Evolutionary conservation across 257 asterid species (phyloP).

Genomic region (Jacaranda mimosifolia): DNA sequence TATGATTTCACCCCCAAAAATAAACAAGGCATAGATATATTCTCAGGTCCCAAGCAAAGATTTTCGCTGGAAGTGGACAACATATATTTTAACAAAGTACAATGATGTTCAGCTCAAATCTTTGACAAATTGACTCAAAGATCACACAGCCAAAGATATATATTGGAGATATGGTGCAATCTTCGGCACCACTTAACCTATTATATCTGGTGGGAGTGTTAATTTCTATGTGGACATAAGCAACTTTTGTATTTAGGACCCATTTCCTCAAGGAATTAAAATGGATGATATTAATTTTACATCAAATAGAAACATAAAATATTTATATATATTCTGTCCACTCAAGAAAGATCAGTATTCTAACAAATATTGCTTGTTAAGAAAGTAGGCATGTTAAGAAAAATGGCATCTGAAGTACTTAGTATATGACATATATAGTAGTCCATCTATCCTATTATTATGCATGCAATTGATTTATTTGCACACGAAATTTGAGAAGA

Average conservation of each 20-base stretch:
- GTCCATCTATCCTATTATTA: too few relatives aligned
- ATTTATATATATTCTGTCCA: too few relatives aligned
- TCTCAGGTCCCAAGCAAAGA: conserved; percentile 45
- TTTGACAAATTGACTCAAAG: conserved; percentile 34
- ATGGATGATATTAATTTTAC: background rate
- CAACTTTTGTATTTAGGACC: background rate
- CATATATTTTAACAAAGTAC: conserved; percentile 6
- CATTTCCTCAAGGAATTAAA: background rate
- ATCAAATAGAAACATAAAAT: too few relatives aligned
- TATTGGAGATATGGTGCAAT: too few relatives aligned
- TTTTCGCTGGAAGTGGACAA: conserved; percentile 33
- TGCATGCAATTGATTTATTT: too few relatives aligned
- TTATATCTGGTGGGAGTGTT: background rate
- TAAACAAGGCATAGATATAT: conserved; percentile 44
- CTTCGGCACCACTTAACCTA: background rate
- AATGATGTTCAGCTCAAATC: conserved; percentile 31
- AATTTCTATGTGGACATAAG: background rate
- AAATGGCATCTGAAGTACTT: too few relatives aligned
- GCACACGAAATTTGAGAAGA: too few relatives aligned
- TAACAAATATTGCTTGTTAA: background rate
- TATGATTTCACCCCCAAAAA: conserved; percentile 33
- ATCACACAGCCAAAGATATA: conserved; percentile 3
- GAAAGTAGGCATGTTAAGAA: background rate
- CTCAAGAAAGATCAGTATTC: too few relatives aligned
- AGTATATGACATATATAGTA: too few relatives aligned